A percentile compares a stretch with the other conserved stretches of the same genome.
Conservation (phyloP, 208 protist genomes). For the Trichomonas gallinae region DNA sequence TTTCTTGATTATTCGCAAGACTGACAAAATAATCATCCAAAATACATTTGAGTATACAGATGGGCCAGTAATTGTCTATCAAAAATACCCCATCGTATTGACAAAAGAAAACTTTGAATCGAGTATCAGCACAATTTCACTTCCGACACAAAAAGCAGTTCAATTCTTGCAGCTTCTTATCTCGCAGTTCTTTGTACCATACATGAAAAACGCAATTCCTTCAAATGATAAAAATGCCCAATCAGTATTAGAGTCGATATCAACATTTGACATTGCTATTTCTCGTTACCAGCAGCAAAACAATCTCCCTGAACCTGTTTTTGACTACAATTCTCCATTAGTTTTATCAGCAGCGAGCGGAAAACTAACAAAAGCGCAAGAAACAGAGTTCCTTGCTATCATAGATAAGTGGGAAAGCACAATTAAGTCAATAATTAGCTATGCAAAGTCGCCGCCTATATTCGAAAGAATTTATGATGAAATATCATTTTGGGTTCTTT, state of each 20-base stretch:
- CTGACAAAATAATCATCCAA: background rate
- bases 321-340: background rate
- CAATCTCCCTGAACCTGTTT: background rate
- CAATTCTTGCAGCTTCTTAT: background rate
- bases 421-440: background rate
- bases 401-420: background rate
- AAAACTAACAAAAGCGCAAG: background rate
- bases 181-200: background rate
- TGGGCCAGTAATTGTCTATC: background rate
- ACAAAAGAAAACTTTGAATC: background rate
- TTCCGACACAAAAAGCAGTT: background rate
- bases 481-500: background rate
- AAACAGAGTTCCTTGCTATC: background rate
- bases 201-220: background rate
- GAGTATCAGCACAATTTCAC: background rate
- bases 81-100: background rate
- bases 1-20: background rate
- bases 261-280: background rate
- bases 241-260: background rate
- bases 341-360: background rate
- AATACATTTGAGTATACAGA: background rate
- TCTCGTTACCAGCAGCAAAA: background rate
- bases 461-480: background rate
- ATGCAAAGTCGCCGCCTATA: background rate
- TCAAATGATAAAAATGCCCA: background rate